Evolutionary conservation across 176 grass and related monocot species (phyloP).

Genomic region (Oryza brachyantha): DNA sequence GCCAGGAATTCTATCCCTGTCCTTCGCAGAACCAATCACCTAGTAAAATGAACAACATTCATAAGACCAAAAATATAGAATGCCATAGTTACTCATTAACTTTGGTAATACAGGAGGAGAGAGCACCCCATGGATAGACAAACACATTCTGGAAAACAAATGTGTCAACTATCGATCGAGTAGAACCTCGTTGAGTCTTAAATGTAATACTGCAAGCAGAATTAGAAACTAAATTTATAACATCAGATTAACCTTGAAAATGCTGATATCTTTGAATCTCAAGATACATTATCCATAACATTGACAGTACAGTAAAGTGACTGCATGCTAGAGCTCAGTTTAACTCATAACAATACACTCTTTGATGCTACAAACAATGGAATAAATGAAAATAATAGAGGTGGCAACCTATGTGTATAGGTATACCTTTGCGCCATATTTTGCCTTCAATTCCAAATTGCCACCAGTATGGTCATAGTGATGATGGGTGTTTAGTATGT

Average conservation of each 20-base stretch:
- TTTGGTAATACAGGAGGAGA: background rate
- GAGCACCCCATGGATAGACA: slow-evolving; percentile 13
- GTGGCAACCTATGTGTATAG: slow-evolving; percentile 18
- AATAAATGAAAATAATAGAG: slow-evolving; percentile 1
- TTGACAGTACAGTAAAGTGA: background rate
- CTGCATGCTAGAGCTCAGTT: background rate
- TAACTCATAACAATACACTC: slow-evolving; percentile 2
- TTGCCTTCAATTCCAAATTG: slow-evolving; percentile 94
- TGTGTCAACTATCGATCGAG: background rate
- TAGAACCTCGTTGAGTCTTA: background rate
- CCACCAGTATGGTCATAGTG: slow-evolving; percentile 98
- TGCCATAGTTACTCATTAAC: background rate
- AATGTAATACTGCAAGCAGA: slow-evolving; percentile 6
- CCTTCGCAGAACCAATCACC: slow-evolving; percentile 94
- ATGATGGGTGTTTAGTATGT: slow-evolving; percentile 99
- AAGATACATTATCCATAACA: slow-evolving; percentile 8
- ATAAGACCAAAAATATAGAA: slow-evolving; percentile 22
- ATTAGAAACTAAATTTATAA: background rate
- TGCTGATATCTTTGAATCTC: background rate
- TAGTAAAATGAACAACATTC: slow-evolving; percentile 23
- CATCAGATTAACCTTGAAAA: background rate
- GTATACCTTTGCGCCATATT: slow-evolving; percentile 95
- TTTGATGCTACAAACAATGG: slow-evolving; percentile 13
- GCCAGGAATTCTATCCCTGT: slow-evolving; percentile 94
- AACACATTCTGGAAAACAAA: background rate